phyloP scores from a whole-genome alignment of 179 eudicot species.

The Silene coronaria region DNA sequence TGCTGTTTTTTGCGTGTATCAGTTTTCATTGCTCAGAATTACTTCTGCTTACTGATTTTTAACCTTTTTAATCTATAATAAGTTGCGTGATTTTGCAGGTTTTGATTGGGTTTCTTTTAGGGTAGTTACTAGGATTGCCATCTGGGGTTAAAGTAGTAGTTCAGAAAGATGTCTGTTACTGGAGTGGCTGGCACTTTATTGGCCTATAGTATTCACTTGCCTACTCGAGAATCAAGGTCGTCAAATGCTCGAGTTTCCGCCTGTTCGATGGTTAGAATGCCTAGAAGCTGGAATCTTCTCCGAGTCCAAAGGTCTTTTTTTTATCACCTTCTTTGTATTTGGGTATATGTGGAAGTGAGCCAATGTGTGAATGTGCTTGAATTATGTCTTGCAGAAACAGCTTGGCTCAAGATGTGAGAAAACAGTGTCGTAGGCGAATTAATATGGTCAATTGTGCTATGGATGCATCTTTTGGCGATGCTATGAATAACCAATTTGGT shows the following conservation, averaged over 20 bases:
- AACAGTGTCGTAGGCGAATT: conserved; percentile 20
- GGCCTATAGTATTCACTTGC: conserved; percentile 44
- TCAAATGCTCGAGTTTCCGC: conserved; percentile 25
- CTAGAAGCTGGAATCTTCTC: conserved; percentile 25
- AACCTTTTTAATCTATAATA: neutral
- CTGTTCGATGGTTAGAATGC: conserved; percentile 23
- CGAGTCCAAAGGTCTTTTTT: conserved; percentile 35
- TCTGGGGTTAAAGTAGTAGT: conserved; percentile 9
- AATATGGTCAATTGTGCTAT: conserved; percentile 49
- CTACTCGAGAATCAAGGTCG: conserved; percentile 33
- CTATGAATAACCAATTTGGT: conserved; percentile 60
- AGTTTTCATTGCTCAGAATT: neutral
- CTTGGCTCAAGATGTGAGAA: conserved; percentile 30
- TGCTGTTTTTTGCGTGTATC: neutral
- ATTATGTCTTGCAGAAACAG: conserved; percentile 34
- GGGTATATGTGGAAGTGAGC: neutral
- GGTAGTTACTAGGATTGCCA: neutral
- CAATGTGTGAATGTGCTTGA: conserved; percentile 4
- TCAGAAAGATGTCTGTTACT: conserved; percentile 39
- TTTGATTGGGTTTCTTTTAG: neutral
- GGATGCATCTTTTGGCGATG: conserved; percentile 83
- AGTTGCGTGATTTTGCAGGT: conserved; percentile 15
- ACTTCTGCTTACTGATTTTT: neutral
- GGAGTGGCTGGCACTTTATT: conserved; percentile 55
- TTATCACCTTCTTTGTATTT: neutral